phyloP scores from a whole-genome alignment of 352 stramenopile species.

The Globisporangium camurandrum region DNA sequence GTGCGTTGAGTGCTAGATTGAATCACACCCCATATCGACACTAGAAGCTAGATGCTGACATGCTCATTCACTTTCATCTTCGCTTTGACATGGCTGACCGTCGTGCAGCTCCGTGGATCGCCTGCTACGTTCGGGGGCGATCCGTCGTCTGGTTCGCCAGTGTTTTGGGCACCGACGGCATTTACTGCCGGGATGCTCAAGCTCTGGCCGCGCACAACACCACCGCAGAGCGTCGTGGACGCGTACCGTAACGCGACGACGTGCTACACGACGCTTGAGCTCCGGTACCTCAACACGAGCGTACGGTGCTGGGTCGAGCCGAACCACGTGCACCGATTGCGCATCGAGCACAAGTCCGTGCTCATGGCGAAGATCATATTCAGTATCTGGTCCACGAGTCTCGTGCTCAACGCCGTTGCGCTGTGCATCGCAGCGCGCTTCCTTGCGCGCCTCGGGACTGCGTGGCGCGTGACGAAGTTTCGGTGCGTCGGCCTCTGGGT shows the following conservation, averaged over 20 bases:
- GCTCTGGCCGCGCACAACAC: constrained; percentile 24
- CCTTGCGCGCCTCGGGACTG: constrained; percentile 14
- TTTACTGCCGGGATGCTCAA: constrained; percentile 18
- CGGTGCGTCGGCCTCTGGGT: constrained; percentile 21
- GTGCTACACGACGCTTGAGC: constrained; percentile 27
- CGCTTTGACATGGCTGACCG: no score
- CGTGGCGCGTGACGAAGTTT: constrained; percentile 17
- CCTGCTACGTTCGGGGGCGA: constrained; percentile 9
- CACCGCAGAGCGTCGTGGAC: constrained; percentile 23
- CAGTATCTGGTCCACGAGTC: constrained; percentile 34
- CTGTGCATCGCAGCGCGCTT: constrained; percentile 19
- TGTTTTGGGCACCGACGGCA: constrained; percentile 20
- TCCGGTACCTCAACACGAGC: constrained; percentile 28
- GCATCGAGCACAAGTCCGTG: constrained; percentile 17
- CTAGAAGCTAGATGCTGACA: no score
- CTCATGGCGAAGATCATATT: constrained; percentile 23
- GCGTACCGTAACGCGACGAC: constrained; percentile 20
- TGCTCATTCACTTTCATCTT: no score
- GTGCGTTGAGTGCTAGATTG: constrained; percentile 2
- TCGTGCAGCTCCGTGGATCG: constrained; percentile 11
- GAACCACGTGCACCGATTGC: constrained; percentile 12
- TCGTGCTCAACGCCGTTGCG: constrained; percentile 27
- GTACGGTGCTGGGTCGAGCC: constrained; percentile 32
- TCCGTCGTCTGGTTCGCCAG: constrained; percentile 15
- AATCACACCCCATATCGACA: no score